Base-by-base conservation (phyloP, 176 grass and related monocot genomes). In the Oryza meridionalis region DNA sequence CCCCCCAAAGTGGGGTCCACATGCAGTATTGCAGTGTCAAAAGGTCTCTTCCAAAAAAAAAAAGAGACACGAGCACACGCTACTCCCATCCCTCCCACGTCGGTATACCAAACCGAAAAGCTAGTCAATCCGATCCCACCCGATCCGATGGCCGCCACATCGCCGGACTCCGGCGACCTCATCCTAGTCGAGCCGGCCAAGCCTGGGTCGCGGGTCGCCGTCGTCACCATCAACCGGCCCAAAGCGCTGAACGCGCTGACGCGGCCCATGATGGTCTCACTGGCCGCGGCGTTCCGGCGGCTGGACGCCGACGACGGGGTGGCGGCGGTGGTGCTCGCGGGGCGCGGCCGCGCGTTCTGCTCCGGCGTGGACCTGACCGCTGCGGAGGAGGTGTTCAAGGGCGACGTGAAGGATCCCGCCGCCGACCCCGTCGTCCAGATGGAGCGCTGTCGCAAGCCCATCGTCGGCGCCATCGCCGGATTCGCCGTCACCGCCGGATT, bases 381-480 rank as follows among this genome's bases (percentile, higher is more conserved):
- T 21, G 96, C 92, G 22, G 92, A 88, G 85, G 84, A 91, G 78
- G 93, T 98, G 76, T 98, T 98, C 93, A 98, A 98, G 89, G 92
- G 87, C 19, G 91, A 98, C 70, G 96, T 98, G 38, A 95, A 93
- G 73, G 96, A 98, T 68, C 80, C 71, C 22, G 71, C 86, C 15
- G 76, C 91, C 21, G 62, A 98, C 74, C 77, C 90, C 35, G 92
- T 98, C n/a, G 79, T 31, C 9, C 86, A 86, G 82, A 94, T 98
- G 90, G 89, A 94, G 64, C 82, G 68, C 65, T 98, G 91, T 87
- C 83, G 77, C 8, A 98, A 98, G 81, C 96, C 92, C 85, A 86
- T 98, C 69, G 75, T 98, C 73, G 96, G 91, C 10, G 92, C 92
- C 37, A 21, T 98, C 78, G 88, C 88, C 3, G 96, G 96, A 1